A percentile compares a stretch with the other conserved stretches of the same genome.
Conservation (phyloP, 306 rosid genomes). For the Erythrophleum fordii region DNA sequence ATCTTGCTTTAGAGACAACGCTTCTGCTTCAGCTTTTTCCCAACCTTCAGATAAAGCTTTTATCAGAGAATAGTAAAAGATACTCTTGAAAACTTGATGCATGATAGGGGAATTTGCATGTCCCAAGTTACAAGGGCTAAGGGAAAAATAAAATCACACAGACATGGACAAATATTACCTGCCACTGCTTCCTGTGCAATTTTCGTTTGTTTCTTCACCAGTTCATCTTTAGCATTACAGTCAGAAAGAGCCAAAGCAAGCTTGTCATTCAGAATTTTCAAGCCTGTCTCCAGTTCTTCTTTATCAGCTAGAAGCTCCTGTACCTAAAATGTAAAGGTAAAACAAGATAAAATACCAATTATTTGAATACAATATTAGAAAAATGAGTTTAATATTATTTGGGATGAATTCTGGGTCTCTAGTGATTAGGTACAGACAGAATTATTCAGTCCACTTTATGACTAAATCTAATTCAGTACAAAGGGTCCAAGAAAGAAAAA, state of each 20-base stretch:
- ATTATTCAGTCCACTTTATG: background rate
- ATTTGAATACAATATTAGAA: background rate
- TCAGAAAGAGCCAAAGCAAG: slow-evolving; percentile 63
- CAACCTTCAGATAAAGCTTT: slow-evolving; percentile 51
- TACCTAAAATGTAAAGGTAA: slow-evolving; percentile 33
- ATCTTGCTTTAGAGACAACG: slow-evolving; percentile 48
- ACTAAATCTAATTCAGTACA: slow-evolving; percentile 9
- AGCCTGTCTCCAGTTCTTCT: slow-evolving; percentile 58
- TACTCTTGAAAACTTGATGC: background rate
- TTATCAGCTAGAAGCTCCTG: slow-evolving; percentile 56
- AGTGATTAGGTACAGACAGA: background rate
- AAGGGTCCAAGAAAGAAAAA: background rate
- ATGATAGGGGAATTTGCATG: slow-evolving; percentile 3
- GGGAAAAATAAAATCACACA: background rate
- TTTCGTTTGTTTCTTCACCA: slow-evolving; percentile 59
- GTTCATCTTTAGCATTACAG: slow-evolving; percentile 64
- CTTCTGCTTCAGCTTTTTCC: slow-evolving; percentile 64
- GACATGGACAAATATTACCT: slow-evolving; percentile 37
- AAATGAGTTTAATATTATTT: background rate
- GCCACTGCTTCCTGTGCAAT: slow-evolving; percentile 62
- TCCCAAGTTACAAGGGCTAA: background rate
- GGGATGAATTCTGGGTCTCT: background rate
- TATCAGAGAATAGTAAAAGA: slow-evolving; percentile 8
- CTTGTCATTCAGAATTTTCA: slow-evolving; percentile 52
- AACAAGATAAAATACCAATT: slow-evolving; percentile 1